Evolutionary conservation across 306 rosid genomes (phyloP).

Genomic region (Vicia villosa): DNA sequence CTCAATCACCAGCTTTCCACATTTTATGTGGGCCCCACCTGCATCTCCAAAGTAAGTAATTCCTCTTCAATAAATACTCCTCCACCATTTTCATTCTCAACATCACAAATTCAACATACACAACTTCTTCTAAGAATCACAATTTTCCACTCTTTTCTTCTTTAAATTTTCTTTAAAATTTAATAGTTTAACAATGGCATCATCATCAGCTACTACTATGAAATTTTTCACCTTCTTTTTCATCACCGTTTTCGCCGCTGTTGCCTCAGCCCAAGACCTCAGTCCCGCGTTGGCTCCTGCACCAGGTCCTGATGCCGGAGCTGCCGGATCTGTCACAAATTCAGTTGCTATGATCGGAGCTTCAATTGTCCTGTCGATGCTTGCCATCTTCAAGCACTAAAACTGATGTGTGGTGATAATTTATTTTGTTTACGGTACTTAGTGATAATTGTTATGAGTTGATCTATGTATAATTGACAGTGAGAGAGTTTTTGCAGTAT

Average conservation of each 20-base stretch:
- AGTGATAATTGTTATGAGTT: too few species aligned
- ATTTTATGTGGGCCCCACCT: not conserved
- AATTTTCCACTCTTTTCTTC: not conserved
- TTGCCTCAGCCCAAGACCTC: conserved; percentile 46
- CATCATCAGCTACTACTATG: conserved; percentile 25
- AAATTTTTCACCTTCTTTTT: conserved; percentile 36
- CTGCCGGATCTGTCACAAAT: too few species aligned
- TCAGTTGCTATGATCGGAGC: too few species aligned
- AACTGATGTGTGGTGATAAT: too few species aligned
- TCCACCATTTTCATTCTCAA: not conserved
- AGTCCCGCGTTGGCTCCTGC: conserved; percentile 29
- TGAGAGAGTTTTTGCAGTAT: too few species aligned
- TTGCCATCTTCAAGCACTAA: too few species aligned
- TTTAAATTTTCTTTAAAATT: too few species aligned
- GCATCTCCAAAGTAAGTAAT: not conserved
- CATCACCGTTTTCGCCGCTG: conserved; percentile 23
- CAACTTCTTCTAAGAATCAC: not conserved
- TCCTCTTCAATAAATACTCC: not conserved
- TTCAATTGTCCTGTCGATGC: too few species aligned
- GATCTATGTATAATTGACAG: too few species aligned
- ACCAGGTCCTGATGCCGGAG: too few species aligned
- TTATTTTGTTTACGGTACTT: too few species aligned
- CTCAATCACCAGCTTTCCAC: not conserved
- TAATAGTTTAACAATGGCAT: conserved; percentile 26
- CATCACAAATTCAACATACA: too few species aligned